Evolutionary conservation across 2,329 filamentous ascomycete genomes (phyloP), one percentile per base, ranked within the genome.

Genomic region (Cylindrodendrum hubeiense): DNA sequence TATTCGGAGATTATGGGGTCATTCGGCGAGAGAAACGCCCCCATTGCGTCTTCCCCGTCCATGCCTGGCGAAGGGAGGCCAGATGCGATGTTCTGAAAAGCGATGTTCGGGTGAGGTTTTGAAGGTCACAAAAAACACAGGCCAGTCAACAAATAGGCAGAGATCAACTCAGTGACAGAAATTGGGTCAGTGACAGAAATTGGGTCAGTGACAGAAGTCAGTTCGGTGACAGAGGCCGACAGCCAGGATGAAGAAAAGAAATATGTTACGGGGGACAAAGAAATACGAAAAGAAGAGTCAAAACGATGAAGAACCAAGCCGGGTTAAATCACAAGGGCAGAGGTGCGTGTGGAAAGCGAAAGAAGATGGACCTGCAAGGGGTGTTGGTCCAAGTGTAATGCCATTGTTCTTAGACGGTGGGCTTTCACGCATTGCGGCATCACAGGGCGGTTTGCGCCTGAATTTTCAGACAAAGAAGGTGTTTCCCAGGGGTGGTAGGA

Each of bases 401-500:
- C 55, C 54, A 67, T 65, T 67, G 62, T 67, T 66, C 69, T 67
- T 30, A 19, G 2, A 26, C 9, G 5, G 46, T 58, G 49, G 39
- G 30, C 60, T 39, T 24, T 19, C 8, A 21, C 34, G 19, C 58
- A 54, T 65, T 46, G 50, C 53, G 54, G 26, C 46, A 41, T 37
- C 15, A 17, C 49, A 8, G 19, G 28, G n/a, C n/a, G 26, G 37
- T 39, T 50, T 50, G 28, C 28, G n/a, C 15, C 22, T 17, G 1
- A 13, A 3, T 13, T 34, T 54, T 12, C 4, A 7, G n/a, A 46
- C 39, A 43, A 34, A 52, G 24, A 65, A 73, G 59, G 39, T 43
- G n/a, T 21, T n/a, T 37, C 28, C 41, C 24, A 47, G 47, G 47
- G 26, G 33, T 33, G 17, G 12, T 21, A 30, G 28, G 26, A 5